Evolutionary conservation across 1,139 yeast genomes (phyloP), one percentile per base, ranked within the genome.

Genomic region (Taiozyma sp.): DNA sequence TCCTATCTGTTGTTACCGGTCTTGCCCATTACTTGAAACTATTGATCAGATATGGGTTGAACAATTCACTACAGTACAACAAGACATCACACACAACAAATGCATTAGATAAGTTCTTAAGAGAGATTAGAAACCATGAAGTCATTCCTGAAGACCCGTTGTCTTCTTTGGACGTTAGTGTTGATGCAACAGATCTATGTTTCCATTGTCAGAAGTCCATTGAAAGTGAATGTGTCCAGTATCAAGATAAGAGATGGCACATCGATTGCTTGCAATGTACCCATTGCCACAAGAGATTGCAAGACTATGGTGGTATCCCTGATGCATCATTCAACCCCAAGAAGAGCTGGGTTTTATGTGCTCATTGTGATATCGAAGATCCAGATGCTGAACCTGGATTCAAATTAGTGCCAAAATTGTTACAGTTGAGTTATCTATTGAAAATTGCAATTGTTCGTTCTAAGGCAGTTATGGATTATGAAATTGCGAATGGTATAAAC

Each of bases 1-100:
- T 93, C 45, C 74, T 93, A 57, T 83, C 95, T 1, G 82, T 91
- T 6, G 93, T 91, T 13, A 90, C 97, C 2, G 91, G 96, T 1
- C 75, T 95, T 62, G 98, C 99, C 0, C 99, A 95, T 67, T 91
- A 90, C 66, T 74, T 93, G 61, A 93, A 95, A 65, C 74, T 93
- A 11, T 73, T 93, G 39, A 87, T 93, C 19, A 75, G 98, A 55
- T 81, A 83, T 61, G 96, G 97, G 1, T 75, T 93, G 45, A 80
- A 81, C 54, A 82, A 83, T 59, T 88, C 97, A 0, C 71, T 93
- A 26, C 83, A 79, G 53, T 76, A 80, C 53, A 89, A 88, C 64
- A 80, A 79, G 56, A 62, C 75, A 6, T 71, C 78, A 19, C 80
- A 80, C 26, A 76, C 85, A 10, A 77, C 85, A 0, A 73, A 70